Base-by-base conservation (phyloP, 1,139 yeast genomes). In the Debaryomyces subglobosus region DNA sequence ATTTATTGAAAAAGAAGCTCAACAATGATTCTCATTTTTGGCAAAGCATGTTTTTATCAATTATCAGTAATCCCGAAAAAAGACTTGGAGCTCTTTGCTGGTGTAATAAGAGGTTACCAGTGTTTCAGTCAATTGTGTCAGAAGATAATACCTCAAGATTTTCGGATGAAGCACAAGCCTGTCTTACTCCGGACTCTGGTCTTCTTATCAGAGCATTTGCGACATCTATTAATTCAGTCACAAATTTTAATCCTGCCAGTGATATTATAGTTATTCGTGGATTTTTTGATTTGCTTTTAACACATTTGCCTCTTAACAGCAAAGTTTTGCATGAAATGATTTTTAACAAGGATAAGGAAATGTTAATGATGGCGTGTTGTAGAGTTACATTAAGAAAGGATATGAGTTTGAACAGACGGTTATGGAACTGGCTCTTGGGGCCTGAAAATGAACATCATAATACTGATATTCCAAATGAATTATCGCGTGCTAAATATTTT, bases 401-500 rank as follows among this genome's bases (percentile, higher is more conserved):
- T 65, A 90, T 94, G 96, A 89, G 97, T 16, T 76, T 94, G 53
- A 95, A 94, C 63, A 77, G 98, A 64, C 78, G 99, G 56, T 74
- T 94, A 25, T 92, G 98, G 97, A 85, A 79, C 55, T 92, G 97
- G 95, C 70, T 94, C 8, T 68, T 92, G 40, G 98, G 98, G 0
- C 95, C 97, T 2, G 82, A 77, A 20, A 48, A 49, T 8, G 68
- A 60, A 4, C 41, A 44, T n/a, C 23, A 46, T 2, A 42, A 30
- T n/a, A 37, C 47, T 10, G 45, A 51, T 12, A 25, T 35, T 13
- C 18, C 43, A 2, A 51, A 46, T 27, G 53, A 50, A 46, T 48
- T 49, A 36, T 44, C 67, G 23, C 63, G 86, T 53, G 61, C 77
- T 1, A 72, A 76, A 13, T 92, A 86, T 61, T 91, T 94, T 62